These are phyloP conservation scores for Daldinia sp. DNA, from an alignment of 2,329 filamentous ascomycete species.

Conservation along the genomic window DNA sequence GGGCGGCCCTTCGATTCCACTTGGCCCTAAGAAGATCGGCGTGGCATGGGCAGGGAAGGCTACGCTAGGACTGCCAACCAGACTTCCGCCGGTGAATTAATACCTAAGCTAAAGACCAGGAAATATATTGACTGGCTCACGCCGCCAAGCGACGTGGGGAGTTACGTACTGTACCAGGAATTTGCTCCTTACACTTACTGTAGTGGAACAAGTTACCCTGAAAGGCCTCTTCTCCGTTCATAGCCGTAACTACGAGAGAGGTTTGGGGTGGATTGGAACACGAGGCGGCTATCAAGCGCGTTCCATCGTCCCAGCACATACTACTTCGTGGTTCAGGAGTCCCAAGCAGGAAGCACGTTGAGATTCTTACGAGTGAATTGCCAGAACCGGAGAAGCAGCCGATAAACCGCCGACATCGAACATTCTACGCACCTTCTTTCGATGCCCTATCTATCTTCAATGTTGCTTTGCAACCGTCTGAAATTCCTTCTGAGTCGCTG, in stretches of 20 bases:
- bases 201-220: conserved; percentile 39
- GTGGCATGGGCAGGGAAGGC: conserved; percentile 38
- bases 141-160: conserved; percentile 37
- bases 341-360: conserved; percentile 31
- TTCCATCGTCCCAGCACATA: conserved; percentile 42
- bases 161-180: conserved; percentile 38
- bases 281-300: conserved; percentile 42
- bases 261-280: conserved; percentile 39
- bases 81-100: conserved; percentile 40
- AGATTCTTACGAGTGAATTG: conserved; percentile 39
- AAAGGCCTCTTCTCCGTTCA: conserved; percentile 40
- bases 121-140: conserved; percentile 37
- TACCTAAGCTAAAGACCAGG: conserved; percentile 40
- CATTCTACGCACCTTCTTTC: conserved; percentile 27
- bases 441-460: conserved; percentile 10
- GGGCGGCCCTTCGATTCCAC: conserved; percentile 41
- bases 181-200: conserved; percentile 37
- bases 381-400: conserved; percentile 38
- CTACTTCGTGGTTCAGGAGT: conserved; percentile 35
- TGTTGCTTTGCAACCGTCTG: conserved; percentile 6
- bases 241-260: conserved; percentile 38
- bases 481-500: conserved; percentile 1
- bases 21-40: conserved; percentile 42
- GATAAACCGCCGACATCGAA: conserved; percentile 38
- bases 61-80: conserved; percentile 40